Evolutionary conservation across 495 filamentous ascomycete species (phyloP).

Genomic region (Penicillium herquei): DNA sequence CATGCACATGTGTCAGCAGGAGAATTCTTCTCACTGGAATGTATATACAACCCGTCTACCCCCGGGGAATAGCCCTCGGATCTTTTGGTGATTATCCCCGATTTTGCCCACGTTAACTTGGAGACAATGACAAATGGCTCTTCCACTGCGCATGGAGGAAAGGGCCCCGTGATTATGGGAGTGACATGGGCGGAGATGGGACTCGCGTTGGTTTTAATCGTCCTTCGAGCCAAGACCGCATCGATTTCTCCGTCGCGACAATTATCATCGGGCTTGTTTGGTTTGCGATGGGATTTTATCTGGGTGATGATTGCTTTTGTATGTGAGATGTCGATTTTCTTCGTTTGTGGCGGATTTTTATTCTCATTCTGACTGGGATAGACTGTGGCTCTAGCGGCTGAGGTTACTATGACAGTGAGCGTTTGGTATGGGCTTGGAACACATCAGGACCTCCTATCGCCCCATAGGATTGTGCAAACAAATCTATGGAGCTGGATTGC

Average conservation of each 20-base stretch:
- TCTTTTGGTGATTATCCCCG: not conserved
- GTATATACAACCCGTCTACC: too few relatives aligned
- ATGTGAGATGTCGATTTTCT: not conserved
- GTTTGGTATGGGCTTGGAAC: slow-evolving; percentile 26
- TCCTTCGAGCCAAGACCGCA: slow-evolving; percentile 26
- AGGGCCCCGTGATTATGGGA: slow-evolving; percentile 24
- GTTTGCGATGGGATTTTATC: slow-evolving; percentile 28
- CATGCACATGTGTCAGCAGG: too few relatives aligned
- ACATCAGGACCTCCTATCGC: slow-evolving; percentile 17
- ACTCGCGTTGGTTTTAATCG: slow-evolving; percentile 21
- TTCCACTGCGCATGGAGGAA: slow-evolving; percentile 16
- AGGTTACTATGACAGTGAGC: slow-evolving; percentile 23
- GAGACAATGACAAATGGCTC: slow-evolving; percentile 2
- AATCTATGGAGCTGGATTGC: slow-evolving; percentile 33
- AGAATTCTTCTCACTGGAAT: too few relatives aligned
- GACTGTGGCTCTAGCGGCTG: slow-evolving; percentile 15
- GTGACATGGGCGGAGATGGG: slow-evolving; percentile 28
- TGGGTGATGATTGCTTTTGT: slow-evolving; percentile 30
- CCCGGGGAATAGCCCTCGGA: too few relatives aligned
- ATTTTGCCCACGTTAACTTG: too few relatives aligned
- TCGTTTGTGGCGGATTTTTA: not conserved
- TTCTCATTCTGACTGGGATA: not conserved
- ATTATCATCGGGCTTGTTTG: slow-evolving; percentile 11
- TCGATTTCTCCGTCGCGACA: slow-evolving; percentile 14
- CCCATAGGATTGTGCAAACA: slow-evolving; percentile 20